phyloP scores from a whole-genome alignment of 352 stramenopile species.

The Plasmopara muralis region DNA sequence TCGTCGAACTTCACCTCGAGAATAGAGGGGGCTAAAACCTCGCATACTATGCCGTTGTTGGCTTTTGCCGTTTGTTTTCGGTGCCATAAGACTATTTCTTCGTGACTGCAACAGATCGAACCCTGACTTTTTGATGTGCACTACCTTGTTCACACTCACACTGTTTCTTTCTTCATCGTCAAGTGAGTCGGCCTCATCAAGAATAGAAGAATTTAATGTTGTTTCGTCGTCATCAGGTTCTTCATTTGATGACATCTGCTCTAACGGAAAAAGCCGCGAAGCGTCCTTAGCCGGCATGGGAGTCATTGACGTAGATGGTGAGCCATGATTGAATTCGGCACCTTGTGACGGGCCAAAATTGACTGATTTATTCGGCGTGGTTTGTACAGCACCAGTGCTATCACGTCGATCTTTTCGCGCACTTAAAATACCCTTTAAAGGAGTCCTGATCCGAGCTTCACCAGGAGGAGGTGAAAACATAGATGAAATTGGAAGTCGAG shows the following conservation, averaged over 20 bases:
- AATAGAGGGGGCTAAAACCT: slow-evolving; percentile 74
- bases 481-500: slow-evolving; percentile 5
- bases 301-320: slow-evolving; percentile 82
- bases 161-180: slow-evolving; percentile 40
- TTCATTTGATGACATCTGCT: slow-evolving; percentile 32
- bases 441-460: slow-evolving; percentile 26
- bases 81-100: slow-evolving; percentile 23
- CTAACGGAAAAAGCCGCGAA: slow-evolving; percentile 55
- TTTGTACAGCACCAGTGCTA: slow-evolving; percentile 16
- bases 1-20: slow-evolving; percentile 53
- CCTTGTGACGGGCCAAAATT: slow-evolving; percentile 78
- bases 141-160: slow-evolving; percentile 8
- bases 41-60: slow-evolving; percentile 57
- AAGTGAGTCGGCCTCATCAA: slow-evolving; percentile 64
- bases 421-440: slow-evolving; percentile 72
- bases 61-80: slow-evolving; percentile 26
- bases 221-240: slow-evolving; percentile 75
- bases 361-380: slow-evolving; percentile 74
- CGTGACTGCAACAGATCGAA: slow-evolving; percentile 25
- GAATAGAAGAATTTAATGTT: slow-evolving; percentile 75
- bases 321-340: slow-evolving; percentile 73
- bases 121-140: slow-evolving; percentile 18
- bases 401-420: slow-evolving; percentile 43
- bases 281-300: slow-evolving; percentile 62
- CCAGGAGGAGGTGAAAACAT: slow-evolving; percentile 25